Percentiles rank a stretch among this genome's conserved stretches.
Evolutionary conservation across 768 basidiomycete species (phyloP).

Genomic region (Fomitopsis serialis): DNA sequence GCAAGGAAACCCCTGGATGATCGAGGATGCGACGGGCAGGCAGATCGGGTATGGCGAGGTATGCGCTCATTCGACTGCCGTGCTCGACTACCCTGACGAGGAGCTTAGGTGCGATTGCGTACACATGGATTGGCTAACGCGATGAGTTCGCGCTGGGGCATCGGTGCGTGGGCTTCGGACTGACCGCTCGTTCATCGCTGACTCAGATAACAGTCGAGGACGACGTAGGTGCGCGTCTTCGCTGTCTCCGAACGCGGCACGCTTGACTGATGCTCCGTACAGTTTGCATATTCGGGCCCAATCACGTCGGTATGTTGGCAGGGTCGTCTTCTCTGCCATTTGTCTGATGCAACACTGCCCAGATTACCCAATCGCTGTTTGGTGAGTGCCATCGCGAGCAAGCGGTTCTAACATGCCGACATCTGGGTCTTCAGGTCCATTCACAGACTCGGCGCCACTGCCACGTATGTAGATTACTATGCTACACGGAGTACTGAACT

Average conservation of each 20-base stretch:
- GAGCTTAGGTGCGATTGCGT: slow-evolving; percentile 37
- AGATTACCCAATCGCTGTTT: slow-evolving; percentile 22
- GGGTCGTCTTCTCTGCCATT: background rate
- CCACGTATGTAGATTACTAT: slow-evolving; percentile 40
- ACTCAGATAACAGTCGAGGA: slow-evolving; percentile 31
- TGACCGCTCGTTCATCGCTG: background rate
- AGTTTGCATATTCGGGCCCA: slow-evolving; percentile 65
- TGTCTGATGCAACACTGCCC: background rate
- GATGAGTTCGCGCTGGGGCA: slow-evolving; percentile 34
- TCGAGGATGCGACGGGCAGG: slow-evolving; percentile 45
- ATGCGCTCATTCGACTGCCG: slow-evolving; percentile 5
- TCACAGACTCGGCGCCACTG: slow-evolving; percentile 50
- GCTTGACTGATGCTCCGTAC: background rate
- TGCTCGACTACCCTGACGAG: background rate
- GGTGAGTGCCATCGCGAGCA: slow-evolving; percentile 10
- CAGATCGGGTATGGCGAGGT: slow-evolving; percentile 36
- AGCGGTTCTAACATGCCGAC: background rate
- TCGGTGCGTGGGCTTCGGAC: slow-evolving; percentile 30
- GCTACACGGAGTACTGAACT: background rate
- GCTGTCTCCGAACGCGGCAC: background rate
- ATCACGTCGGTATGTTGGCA: slow-evolving; percentile 42
- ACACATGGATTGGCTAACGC: slow-evolving; percentile 45
- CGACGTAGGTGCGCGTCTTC: slow-evolving; percentile 40
- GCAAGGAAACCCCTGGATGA: slow-evolving; percentile 37
- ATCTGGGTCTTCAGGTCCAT: slow-evolving; percentile 29